Percentiles rank a stretch among this genome's conserved stretches.
Conservation (phyloP, 2,329 filamentous ascomycete genomes). For the Paradendryphiella salina region DNA sequence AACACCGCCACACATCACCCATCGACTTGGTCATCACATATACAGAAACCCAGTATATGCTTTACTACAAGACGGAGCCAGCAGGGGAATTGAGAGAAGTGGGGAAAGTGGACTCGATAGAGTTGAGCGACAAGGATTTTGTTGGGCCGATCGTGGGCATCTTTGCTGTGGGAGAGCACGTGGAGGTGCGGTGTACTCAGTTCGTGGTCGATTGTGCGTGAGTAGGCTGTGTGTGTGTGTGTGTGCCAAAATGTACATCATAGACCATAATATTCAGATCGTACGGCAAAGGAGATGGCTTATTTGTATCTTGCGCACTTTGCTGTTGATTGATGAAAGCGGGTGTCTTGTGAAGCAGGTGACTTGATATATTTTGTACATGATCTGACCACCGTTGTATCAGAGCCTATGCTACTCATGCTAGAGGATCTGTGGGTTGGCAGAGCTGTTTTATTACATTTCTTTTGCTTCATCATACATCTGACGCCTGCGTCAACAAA, state of each 20-base stretch:
- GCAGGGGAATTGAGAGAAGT: neutral
- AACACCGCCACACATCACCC: neutral
- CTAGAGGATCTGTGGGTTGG: no score
- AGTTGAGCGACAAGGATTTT: constrained; percentile 20
- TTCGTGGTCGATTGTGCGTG: neutral
- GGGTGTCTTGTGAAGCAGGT: neutral
- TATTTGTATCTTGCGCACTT: neutral
- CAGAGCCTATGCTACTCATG: no score
- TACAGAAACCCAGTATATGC: constrained; percentile 11
- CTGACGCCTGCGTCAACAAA: neutral
- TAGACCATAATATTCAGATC: neutral
- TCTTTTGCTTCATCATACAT: neutral
- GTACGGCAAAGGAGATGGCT: neutral
- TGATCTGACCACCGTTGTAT: no score
- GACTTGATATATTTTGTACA: no score
- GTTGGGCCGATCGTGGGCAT: constrained; percentile 21
- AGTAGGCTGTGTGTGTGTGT: neutral
- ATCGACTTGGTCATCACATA: constrained; percentile 5
- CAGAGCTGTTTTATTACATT: neutral
- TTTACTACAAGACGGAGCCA: constrained; percentile 1
- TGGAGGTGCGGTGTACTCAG: neutral
- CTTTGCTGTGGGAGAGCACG: constrained; percentile 4
- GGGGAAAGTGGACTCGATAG: constrained; percentile 7
- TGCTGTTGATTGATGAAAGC: neutral
- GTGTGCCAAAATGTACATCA: no score